A percentile compares a stretch with the other conserved stretches of the same genome.
Evolutionary conservation across 305 asterid species (phyloP).

Genomic region (Andrographis paniculata): DNA sequence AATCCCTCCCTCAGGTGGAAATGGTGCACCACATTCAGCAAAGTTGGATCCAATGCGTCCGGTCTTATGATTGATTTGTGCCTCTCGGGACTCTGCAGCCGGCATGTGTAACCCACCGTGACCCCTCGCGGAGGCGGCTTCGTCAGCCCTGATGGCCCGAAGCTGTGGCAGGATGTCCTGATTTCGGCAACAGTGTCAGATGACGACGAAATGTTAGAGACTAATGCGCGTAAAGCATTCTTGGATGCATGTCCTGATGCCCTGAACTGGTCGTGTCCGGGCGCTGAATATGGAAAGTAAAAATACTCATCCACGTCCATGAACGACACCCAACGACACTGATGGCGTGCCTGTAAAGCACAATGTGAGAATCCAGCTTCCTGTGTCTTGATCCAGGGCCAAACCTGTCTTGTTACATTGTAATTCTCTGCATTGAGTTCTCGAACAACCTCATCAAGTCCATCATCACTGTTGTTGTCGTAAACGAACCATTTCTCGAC

Average conservation of each 20-base stretch:
- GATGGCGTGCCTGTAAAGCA: constrained; percentile 57
- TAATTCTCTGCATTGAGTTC: constrained; percentile 45
- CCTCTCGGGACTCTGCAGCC: constrained; percentile 90
- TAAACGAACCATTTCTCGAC: constrained; percentile 63
- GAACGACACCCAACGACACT: constrained; percentile 79
- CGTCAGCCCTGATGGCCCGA: constrained; percentile 81
- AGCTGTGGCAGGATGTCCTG: constrained; percentile 78
- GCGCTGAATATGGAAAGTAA: constrained; percentile 52
- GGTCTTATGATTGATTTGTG: constrained; percentile 86
- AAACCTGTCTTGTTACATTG: constrained; percentile 64
- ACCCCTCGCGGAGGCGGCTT: constrained; percentile 61
- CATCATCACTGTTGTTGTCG: constrained; percentile 89
- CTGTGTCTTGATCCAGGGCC: constrained; percentile 99
- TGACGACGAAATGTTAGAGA: constrained; percentile 47
- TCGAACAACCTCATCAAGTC: constrained; percentile 38
- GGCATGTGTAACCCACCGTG: constrained; percentile 81
- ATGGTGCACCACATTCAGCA: constrained; percentile 93
- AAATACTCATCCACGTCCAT: constrained; percentile 96
- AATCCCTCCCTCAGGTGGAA: constrained; percentile 57
- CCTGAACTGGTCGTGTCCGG: constrained; percentile 26
- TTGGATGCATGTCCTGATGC: constrained; percentile 34
- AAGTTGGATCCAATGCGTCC: constrained; percentile 59
- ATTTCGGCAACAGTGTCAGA: constrained; percentile 53
- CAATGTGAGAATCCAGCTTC: constrained; percentile 98
- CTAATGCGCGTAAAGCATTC: constrained; percentile 47